These are phyloP conservation scores for Akebia trifoliata DNA, from an alignment of 164 flowering plant genomes.

Conservation along the genomic window DNA sequence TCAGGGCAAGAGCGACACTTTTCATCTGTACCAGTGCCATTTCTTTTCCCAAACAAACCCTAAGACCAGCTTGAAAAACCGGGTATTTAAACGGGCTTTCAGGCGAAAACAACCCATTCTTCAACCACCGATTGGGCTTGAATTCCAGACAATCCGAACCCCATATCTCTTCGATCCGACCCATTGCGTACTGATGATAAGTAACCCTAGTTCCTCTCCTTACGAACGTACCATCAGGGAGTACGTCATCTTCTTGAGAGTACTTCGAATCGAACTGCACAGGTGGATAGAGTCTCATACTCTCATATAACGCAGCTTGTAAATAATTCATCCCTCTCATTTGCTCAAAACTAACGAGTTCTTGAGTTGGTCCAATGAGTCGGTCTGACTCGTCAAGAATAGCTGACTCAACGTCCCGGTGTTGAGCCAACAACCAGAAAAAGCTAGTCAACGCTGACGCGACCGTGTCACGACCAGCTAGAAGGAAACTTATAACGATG, in stretches of 20 bases:
- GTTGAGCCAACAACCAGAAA: conserved; percentile 40
- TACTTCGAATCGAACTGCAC: conserved; percentile 83
- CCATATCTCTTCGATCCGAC: conserved; percentile 79
- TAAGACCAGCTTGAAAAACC: conserved; percentile 60
- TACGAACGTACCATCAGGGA: conserved; percentile 72
- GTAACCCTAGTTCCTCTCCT: conserved; percentile 61
- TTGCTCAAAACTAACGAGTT: conserved; percentile 25
- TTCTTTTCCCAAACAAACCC: conserved; percentile 69
- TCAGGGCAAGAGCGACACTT: conserved; percentile 39
- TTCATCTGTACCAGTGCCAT: conserved; percentile 56
- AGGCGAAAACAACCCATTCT: conserved; percentile 42
- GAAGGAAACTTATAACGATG: conserved; percentile 54
- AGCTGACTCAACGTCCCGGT: conserved; percentile 32
- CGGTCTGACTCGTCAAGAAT: conserved; percentile 40
- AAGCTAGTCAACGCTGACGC: conserved; percentile 52
- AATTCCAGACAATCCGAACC: conserved; percentile 62
- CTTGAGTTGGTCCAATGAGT: conserved; percentile 27
- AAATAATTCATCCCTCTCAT: conserved; percentile 56
- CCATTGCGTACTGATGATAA: conserved; percentile 92
- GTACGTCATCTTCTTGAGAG: conserved; percentile 45
- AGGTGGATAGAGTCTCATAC: conserved; percentile 73
- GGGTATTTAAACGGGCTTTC: conserved; percentile 53
- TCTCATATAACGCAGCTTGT: conserved; percentile 63
- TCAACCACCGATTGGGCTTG: conserved; percentile 74
- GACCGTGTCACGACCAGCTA: conserved; percentile 68